Percentiles rank a stretch among this genome's conserved stretches.
phyloP scores from a whole-genome alignment of 495 filamentous ascomycete species.

The Penicillium herquei region DNA sequence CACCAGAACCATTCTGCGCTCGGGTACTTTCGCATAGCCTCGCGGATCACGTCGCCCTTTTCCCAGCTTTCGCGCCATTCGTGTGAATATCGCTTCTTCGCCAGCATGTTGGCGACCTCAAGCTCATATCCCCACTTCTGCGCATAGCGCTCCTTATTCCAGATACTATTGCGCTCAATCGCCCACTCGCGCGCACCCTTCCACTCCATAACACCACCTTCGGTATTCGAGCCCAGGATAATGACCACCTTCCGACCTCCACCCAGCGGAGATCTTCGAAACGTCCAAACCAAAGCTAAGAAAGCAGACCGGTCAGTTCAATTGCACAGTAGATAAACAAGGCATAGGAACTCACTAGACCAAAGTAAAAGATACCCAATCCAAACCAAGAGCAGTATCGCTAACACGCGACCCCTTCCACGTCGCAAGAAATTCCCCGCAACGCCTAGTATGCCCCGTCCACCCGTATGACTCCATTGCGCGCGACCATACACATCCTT shows the following conservation, averaged over 20 bases:
- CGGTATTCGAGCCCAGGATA: conserved; percentile 89
- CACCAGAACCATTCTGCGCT: conserved; percentile 99
- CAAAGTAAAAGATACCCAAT: conserved; percentile 62
- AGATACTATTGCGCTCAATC: conserved; percentile 91
- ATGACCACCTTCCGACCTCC: conserved; percentile 91
- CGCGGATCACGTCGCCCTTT: conserved; percentile 93
- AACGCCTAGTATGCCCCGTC: conserved; percentile 28
- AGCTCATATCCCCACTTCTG: conserved; percentile 91
- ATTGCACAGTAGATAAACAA: background rate
- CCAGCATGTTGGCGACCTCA: conserved; percentile 96
- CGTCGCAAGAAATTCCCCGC: conserved; percentile 46
- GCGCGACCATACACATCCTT: conserved; percentile 71
- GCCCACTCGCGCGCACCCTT: conserved; percentile 98
- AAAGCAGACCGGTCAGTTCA: background rate
- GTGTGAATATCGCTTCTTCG: conserved; percentile 97
- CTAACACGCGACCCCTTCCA: conserved; percentile 57
- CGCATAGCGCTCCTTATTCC: conserved; percentile 89
- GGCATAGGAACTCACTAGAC: conserved; percentile 38
- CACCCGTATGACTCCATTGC: conserved; percentile 22
- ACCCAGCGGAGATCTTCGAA: conserved; percentile 63
- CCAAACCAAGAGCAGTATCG: conserved; percentile 59
- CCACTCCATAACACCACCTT: conserved; percentile 98
- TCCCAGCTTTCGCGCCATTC: conserved; percentile 99
- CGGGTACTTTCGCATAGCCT: conserved; percentile 89
- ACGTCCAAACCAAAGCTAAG: conserved; percentile 40